A percentile compares a stretch with the other conserved stretches of the same genome.
Evolutionary conservation across 208 protist species (phyloP).

Genomic region (Leishmania turanica): DNA sequence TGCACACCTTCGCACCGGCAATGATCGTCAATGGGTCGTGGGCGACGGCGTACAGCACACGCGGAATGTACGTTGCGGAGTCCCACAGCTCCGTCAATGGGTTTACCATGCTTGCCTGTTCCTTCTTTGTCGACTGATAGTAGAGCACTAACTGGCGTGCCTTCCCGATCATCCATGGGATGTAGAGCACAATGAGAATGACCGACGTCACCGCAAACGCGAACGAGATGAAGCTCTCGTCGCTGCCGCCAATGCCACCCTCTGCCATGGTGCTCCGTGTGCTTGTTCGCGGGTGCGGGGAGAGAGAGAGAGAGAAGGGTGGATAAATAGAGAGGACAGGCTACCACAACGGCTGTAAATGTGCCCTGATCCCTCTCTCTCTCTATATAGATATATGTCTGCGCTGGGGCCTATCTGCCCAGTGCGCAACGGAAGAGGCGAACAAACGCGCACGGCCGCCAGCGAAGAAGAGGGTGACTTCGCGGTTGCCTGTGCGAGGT

Average conservation of each 20-base stretch:
- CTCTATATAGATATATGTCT: not conserved
- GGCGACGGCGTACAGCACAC: constrained; percentile 37
- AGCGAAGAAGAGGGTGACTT: not conserved
- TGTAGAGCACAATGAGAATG: constrained; percentile 84
- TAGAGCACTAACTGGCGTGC: constrained; percentile 59
- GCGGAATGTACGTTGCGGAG: constrained; percentile 69
- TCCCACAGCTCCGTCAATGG: constrained; percentile 67
- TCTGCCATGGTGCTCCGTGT: constrained; percentile 28
- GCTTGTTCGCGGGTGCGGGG: not conserved
- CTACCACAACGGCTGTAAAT: too few species aligned
- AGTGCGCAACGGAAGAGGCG: not conserved
- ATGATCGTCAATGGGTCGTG: constrained; percentile 56
- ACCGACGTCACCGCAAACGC: constrained; percentile 87
- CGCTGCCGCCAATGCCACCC: constrained; percentile 72
- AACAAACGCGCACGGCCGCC: not conserved
- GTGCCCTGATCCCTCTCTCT: not conserved
- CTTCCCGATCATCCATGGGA: constrained; percentile 81
- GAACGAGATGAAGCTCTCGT: constrained; percentile 92
- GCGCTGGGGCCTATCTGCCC: not conserved
- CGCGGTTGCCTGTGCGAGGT: not conserved
- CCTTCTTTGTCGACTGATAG: constrained; percentile 62
- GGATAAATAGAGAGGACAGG: not conserved
- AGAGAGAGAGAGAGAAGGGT: too few species aligned
- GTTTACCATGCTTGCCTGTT: constrained; percentile 41
- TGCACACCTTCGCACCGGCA: constrained; percentile 71